A percentile compares a stretch with the other conserved stretches of the same genome.
Conservation (phyloP, 1,284 basidiomycete species). For the Bothia castanella region DNA sequence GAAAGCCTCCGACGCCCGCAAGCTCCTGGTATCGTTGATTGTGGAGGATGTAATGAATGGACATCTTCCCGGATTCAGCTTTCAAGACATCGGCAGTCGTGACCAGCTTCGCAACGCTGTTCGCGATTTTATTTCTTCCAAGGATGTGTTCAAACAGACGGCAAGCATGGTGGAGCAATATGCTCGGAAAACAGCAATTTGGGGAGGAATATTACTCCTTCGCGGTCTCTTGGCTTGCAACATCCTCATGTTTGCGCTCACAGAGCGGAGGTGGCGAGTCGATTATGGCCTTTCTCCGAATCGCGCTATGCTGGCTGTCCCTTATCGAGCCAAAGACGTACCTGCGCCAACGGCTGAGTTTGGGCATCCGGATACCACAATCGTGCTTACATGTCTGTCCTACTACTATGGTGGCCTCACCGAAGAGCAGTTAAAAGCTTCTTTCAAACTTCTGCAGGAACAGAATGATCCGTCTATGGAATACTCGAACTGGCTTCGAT, state of each 20-base stretch:
- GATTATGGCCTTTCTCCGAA: slow-evolving; percentile 43
- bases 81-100: slow-evolving; percentile 12
- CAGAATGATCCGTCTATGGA: slow-evolving; percentile 42
- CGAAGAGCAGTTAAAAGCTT: slow-evolving; percentile 34
- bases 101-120: slow-evolving; percentile 13
- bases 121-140: slow-evolving; percentile 22
- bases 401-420: slow-evolving; percentile 50
- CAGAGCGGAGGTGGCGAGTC: slow-evolving; percentile 46
- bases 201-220: slow-evolving; percentile 38
- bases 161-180: slow-evolving; percentile 9
- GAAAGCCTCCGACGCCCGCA: slow-evolving; percentile 11
- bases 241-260: slow-evolving; percentile 38
- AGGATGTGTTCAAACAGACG: background rate
- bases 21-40: slow-evolving; percentile 19
- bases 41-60: slow-evolving; percentile 28
- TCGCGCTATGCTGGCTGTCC: slow-evolving; percentile 46
- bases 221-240: slow-evolving; percentile 43
- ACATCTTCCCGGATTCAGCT: slow-evolving; percentile 13
- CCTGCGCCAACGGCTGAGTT: slow-evolving; percentile 48
- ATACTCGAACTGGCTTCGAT: slow-evolving; percentile 42
- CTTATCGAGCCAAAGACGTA: slow-evolving; percentile 50
- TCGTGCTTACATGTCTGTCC: slow-evolving; percentile 45
- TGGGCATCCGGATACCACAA: slow-evolving; percentile 48
- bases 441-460: slow-evolving; percentile 40
- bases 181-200: slow-evolving; percentile 17